A percentile compares a stretch with the other conserved stretches of the same genome.
Evolutionary conservation across 352 stramenopile species (phyloP).

Genomic region (Lagenidium giganteum): DNA sequence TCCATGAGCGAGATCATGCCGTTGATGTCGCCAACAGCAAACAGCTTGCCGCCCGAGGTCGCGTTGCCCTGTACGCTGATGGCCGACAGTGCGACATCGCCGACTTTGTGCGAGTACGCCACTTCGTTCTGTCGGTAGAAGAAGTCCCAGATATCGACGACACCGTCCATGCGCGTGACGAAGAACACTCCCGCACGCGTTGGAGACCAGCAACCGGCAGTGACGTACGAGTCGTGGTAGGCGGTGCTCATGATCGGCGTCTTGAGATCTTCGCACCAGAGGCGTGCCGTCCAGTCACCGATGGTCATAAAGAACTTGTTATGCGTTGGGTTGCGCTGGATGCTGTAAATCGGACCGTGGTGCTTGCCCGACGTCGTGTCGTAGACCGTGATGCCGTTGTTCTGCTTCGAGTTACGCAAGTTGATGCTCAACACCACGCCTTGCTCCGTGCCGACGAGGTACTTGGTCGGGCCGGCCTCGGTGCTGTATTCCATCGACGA

Average conservation of each 20-base stretch:
- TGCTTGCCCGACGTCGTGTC: constrained; percentile 93
- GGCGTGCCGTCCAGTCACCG: constrained; percentile 94
- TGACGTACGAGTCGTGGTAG: constrained; percentile 96
- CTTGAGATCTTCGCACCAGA: constrained; percentile 97
- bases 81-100: constrained; percentile 87
- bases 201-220: constrained; percentile 93
- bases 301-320: constrained; percentile 98
- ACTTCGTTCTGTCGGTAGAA: constrained; percentile 97
- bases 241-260: constrained; percentile 97
- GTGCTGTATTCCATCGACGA: constrained; percentile 96
- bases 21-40: constrained; percentile 94
- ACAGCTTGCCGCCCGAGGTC: constrained; percentile 87
- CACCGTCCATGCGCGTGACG: constrained; percentile 94
- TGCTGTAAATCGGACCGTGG: constrained; percentile 93
- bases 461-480: constrained; percentile 96
- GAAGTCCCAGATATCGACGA: constrained; percentile 97
- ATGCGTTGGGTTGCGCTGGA: constrained; percentile 96
- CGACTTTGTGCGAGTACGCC: constrained; percentile 97
- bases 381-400: constrained; percentile 96
- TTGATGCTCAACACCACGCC: constrained; percentile 95
- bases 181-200: constrained; percentile 96
- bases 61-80: constrained; percentile 92
- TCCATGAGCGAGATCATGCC: constrained; percentile 96
- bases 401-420: constrained; percentile 94
- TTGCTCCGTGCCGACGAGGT: constrained; percentile 96